phyloP scores from a whole-genome alignment of 768 basidiomycete genomes.

The Boletus eberwhitei region DNA sequence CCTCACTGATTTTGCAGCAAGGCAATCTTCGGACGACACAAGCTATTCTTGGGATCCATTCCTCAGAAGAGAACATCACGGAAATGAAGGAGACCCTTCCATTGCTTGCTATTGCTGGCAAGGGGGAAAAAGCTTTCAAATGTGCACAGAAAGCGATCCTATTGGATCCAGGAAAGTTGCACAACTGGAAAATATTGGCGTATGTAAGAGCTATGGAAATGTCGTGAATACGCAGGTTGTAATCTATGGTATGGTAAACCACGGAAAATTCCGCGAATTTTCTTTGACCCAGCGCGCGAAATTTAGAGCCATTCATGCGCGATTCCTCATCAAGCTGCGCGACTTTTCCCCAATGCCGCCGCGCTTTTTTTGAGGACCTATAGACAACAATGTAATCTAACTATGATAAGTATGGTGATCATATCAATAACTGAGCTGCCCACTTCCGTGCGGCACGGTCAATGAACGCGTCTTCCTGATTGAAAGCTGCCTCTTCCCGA shows the following conservation, averaged over 20 bases:
- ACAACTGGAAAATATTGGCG: slow-evolving; percentile 59
- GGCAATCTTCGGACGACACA: slow-evolving; percentile 41
- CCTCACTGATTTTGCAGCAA: slow-evolving; percentile 50
- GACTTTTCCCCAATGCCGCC: no score
- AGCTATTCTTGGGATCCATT: slow-evolving; percentile 41
- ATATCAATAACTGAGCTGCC: no score
- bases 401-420: no score
- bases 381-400: no score
- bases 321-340: no score
- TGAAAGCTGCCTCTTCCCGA: no score
- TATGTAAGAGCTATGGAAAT: slow-evolving; percentile 41
- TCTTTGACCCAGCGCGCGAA: no score
- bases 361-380: no score
- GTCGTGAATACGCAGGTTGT: slow-evolving; percentile 18
- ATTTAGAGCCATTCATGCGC: no score
- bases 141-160: slow-evolving; percentile 63
- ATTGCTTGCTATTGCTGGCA: slow-evolving; percentile 48
- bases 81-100: slow-evolving; percentile 42
- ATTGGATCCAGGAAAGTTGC: slow-evolving; percentile 45
- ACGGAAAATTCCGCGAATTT: no score
- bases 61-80: slow-evolving; percentile 32
- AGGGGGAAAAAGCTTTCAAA: slow-evolving; percentile 33
- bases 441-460: no score
- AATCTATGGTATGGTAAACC: not conserved
- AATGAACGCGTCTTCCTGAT: no score